Conservation (phyloP, 1,284 basidiomycete species). For the Cryptococcus hybrid region DNA sequence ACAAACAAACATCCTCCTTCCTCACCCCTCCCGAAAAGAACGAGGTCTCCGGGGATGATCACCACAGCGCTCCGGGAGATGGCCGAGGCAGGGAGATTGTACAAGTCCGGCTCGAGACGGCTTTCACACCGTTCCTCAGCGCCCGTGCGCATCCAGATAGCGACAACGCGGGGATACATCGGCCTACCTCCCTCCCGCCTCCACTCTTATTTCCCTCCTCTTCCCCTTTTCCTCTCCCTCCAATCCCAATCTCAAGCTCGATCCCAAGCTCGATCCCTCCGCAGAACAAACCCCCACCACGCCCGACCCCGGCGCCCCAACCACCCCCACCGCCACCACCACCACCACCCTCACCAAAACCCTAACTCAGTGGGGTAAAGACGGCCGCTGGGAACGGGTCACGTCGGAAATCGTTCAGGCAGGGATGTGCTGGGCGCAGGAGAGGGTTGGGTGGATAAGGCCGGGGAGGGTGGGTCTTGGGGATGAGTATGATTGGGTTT, state of each 20-base stretch:
- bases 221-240: constrained; percentile 13
- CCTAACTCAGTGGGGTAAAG: constrained; percentile 26
- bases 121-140: not conserved
- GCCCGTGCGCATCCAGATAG: not conserved
- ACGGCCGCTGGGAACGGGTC: constrained; percentile 43
- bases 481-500: constrained; percentile 1
- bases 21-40: not conserved
- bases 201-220: constrained; percentile 31
- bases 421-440: constrained; percentile 29
- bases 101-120: constrained; percentile 13
- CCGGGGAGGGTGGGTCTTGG: constrained; percentile 17
- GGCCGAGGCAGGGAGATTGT: constrained; percentile 32
- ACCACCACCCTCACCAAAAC: constrained; percentile 6
- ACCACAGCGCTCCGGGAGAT: constrained; percentile 27
- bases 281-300: too few species aligned
- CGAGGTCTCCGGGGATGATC: constrained; percentile 6
- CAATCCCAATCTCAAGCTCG: too few species aligned
- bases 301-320: too few species aligned
- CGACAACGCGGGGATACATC: too few species aligned
- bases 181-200: constrained; percentile 28
- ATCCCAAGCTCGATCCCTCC: too few species aligned
- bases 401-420: constrained; percentile 33
- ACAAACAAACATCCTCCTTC: not conserved
- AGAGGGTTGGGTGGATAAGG: constrained; percentile 16
- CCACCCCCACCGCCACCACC: too few species aligned